Conservation (phyloP, 2,329 filamentous ascomycete species). For the Fusarium sp. region DNA sequence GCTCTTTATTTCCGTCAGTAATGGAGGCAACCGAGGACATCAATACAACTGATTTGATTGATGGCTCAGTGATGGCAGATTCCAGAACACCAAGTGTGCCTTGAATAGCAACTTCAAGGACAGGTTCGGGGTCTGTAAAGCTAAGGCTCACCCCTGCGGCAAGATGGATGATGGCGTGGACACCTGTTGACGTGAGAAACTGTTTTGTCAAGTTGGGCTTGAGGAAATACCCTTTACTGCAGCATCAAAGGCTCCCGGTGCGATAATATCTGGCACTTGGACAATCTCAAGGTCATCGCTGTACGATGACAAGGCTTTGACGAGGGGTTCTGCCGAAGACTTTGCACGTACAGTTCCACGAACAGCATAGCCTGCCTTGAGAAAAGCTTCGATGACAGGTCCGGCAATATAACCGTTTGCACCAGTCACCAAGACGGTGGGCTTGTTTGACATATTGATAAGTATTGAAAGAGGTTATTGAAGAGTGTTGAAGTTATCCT, state of each 20-base stretch:
- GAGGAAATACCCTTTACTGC: slow-evolving; percentile 46
- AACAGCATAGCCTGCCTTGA: slow-evolving; percentile 52
- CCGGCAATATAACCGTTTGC: slow-evolving; percentile 55
- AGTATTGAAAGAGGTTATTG: background rate
- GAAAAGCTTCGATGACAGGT: slow-evolving; percentile 50
- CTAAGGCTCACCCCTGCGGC: slow-evolving; percentile 33
- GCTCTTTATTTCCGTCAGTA: background rate
- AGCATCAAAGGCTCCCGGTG: slow-evolving; percentile 49
- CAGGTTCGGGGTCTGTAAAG: slow-evolving; percentile 37
- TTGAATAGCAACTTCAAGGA: slow-evolving; percentile 34
- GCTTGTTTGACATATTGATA: slow-evolving; percentile 35
- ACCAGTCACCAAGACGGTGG: slow-evolving; percentile 51
- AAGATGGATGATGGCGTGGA: slow-evolving; percentile 39
- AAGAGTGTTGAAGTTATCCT: background rate
- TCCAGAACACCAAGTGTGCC: slow-evolving; percentile 35
- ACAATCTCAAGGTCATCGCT: slow-evolving; percentile 38
- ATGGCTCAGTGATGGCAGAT: slow-evolving; percentile 35
- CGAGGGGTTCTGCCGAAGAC: slow-evolving; percentile 30
- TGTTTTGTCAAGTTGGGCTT: background rate
- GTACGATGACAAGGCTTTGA: slow-evolving; percentile 35
- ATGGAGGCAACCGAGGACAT: slow-evolving; percentile 43
- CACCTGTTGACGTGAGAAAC: slow-evolving; percentile 20
- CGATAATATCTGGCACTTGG: slow-evolving; percentile 50
- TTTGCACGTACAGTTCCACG: slow-evolving; percentile 52
- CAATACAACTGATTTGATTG: slow-evolving; percentile 39